Evolutionary conservation across 352 stramenopile species (phyloP), one percentile per base, ranked within the genome.

Genomic region (Blastocystis sp.): DNA sequence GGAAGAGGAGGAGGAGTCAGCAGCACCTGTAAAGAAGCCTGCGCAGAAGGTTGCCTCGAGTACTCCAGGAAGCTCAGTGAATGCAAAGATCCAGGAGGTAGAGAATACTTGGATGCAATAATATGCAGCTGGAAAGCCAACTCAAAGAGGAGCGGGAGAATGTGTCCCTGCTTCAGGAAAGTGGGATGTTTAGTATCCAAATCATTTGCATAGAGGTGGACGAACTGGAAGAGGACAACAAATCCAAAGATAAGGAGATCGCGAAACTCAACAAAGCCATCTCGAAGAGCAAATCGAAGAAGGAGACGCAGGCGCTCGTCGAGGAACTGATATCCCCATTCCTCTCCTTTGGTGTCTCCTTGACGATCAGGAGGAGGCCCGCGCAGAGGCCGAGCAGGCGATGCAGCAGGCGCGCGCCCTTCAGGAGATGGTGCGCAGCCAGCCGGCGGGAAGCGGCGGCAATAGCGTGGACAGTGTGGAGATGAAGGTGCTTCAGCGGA

Each of bases 271-370:
- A 57, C 48, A 84, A 84, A 56, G 27, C 73, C 4, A 56, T 84
- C 21, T 7, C 34, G 6, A 84, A 84, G 59, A 57, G 54, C 42
- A 84, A 84, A n/a, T 84, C 73, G 24, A 84, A 84, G 73, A 84
- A 84, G 59, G 73, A 84, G 18, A 34, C 54, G 27, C 51, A 61
- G 27, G 4, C 48, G 16, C 40, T 84, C 4, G 21, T 84, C 11
- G 32, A 84, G 21, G 49, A 75, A 72, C 18, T 84, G 4, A 78
- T 78, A 78, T 78, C 67, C 67, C 57, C 9, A n/a, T 61, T 61
- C 16, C 11, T 29, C 8, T 46, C 36, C n/a, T 8, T 42, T n/a
- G 4, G n/a, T 56, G 7, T 56, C 4, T 78, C 29, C 67, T 78
- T 78, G 16, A 78, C 49, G 11, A 8, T 34, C 49, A 78, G 36